A percentile compares a stretch with the other conserved stretches of the same genome.
Conservation (phyloP, 2,329 filamentous ascomycete species). For the Aspergillus neotritici region DNA sequence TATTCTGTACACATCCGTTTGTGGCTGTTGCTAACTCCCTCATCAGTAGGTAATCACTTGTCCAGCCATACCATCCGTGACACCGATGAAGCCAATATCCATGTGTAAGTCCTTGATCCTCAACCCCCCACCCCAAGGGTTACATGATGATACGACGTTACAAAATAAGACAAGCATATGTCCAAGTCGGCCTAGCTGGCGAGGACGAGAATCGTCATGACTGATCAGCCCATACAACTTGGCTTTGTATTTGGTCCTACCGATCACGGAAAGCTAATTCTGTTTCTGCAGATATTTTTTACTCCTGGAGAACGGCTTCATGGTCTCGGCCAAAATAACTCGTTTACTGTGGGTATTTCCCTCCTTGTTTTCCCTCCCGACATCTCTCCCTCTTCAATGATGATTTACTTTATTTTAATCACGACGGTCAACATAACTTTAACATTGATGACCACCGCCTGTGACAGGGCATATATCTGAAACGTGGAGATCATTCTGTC, state of each 20-base stretch:
- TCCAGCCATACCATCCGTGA: neutral
- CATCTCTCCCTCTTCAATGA: conserved; percentile 48
- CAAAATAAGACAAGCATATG: conserved; percentile 93
- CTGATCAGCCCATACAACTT: conserved; percentile 36
- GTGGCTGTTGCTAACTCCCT: conserved; percentile 14
- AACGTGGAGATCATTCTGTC: conserved; percentile 11
- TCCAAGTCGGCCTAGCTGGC: conserved; percentile 60
- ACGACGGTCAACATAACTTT: conserved; percentile 82
- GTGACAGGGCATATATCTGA: conserved; percentile 60
- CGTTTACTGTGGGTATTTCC: conserved; percentile 17
- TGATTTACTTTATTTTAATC: conserved; percentile 63
- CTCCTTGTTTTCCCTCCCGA: conserved; percentile 4
- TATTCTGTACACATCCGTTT: conserved; percentile 3
- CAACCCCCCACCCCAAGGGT: too few species aligned
- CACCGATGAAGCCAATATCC: neutral
- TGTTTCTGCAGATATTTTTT: too few species aligned
- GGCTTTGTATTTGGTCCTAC: too few species aligned
- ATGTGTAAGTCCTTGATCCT: neutral
- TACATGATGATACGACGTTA: conserved; percentile 76
- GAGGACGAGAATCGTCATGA: conserved; percentile 50
- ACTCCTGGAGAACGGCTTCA: conserved; percentile 7
- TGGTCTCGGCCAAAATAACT: neutral
- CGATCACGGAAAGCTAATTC: too few species aligned
- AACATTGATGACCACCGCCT: conserved; percentile 72
- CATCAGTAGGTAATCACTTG: conserved; percentile 3